phyloP scores from a whole-genome alignment of 192 early-diverging fungal genomes.

The Podila verticillata region DNA sequence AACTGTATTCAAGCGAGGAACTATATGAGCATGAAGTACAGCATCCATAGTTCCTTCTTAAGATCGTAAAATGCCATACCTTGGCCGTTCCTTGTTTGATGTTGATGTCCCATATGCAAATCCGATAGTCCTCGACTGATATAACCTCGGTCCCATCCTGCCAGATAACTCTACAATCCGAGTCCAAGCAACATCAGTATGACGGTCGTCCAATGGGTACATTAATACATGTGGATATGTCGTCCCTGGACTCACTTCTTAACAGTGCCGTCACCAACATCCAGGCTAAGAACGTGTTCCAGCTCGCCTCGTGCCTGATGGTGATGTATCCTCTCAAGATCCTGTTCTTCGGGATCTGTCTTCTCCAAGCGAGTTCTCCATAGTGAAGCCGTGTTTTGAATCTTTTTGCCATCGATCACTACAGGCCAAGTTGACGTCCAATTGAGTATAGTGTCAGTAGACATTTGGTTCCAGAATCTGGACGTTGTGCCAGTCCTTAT shows the following conservation, averaged over 20 bases:
- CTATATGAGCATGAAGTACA: neutral
- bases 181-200: neutral
- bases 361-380: constrained; percentile 44
- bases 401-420: constrained; percentile 37
- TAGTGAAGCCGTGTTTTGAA: constrained; percentile 31
- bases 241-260: constrained; percentile 27
- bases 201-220: neutral
- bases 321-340: constrained; percentile 28
- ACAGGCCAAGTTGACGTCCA: neutral
- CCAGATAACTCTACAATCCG: constrained; percentile 27
- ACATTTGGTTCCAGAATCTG: no score
- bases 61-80: constrained; percentile 5
- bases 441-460: no score
- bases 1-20: constrained; percentile 9
- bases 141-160: constrained; percentile 38
- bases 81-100: constrained; percentile 52
- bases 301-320: constrained; percentile 36
- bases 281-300: constrained; percentile 43
- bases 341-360: constrained; percentile 17
- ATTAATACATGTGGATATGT: neutral
- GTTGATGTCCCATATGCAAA: constrained; percentile 62
- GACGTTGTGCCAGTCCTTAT: neutral
- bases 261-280: constrained; percentile 33
- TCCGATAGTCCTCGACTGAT: constrained; percentile 46
- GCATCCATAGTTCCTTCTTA: neutral